Percentiles rank a stretch among this genome's conserved stretches.
Conservation (phyloP, 1,284 basidiomycete species). For the Thelephora terrestris region DNA sequence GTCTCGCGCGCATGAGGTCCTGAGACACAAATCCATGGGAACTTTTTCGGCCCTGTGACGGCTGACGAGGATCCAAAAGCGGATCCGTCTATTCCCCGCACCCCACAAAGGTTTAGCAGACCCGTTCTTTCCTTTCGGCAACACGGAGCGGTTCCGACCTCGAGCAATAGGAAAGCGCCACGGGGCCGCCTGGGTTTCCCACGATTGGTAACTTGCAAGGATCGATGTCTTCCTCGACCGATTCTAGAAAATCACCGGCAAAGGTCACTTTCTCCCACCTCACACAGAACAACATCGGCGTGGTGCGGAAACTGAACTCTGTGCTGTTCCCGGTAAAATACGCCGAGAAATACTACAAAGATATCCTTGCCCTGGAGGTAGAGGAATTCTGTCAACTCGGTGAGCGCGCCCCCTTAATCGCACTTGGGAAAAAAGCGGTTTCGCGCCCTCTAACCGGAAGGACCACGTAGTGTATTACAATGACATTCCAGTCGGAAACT, state of each 20-base stretch:
- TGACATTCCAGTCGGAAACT: constrained; percentile 74
- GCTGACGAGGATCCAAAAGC: too few relatives aligned
- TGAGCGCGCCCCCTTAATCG: constrained; percentile 17
- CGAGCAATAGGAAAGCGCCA: not conserved
- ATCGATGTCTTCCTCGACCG: constrained; percentile 23
- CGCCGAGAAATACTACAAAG: constrained; percentile 72
- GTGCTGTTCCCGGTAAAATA: constrained; percentile 77
- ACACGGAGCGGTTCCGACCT: too few relatives aligned
- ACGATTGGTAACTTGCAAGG: constrained; percentile 10
- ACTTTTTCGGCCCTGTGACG: too few relatives aligned
- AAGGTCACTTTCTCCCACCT: constrained; percentile 63
- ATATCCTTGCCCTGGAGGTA: constrained; percentile 57
- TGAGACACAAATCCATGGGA: too few relatives aligned
- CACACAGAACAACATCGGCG: constrained; percentile 62
- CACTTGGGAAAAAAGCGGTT: not conserved
- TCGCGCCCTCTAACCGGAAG: constrained; percentile 1
- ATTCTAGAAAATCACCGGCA: constrained; percentile 22
- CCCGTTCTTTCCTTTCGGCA: too few relatives aligned
- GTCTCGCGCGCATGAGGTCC: too few relatives aligned
- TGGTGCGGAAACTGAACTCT: constrained; percentile 66
- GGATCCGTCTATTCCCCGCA: too few relatives aligned
- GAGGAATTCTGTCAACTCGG: constrained; percentile 77
- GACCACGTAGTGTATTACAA: constrained; percentile 66
- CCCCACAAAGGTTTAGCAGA: too few relatives aligned
- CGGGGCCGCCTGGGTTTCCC: constrained; percentile 14